Evolutionary conservation across 164 flowering plant species (phyloP).

Genomic region (Macadamia tetraphylla): DNA sequence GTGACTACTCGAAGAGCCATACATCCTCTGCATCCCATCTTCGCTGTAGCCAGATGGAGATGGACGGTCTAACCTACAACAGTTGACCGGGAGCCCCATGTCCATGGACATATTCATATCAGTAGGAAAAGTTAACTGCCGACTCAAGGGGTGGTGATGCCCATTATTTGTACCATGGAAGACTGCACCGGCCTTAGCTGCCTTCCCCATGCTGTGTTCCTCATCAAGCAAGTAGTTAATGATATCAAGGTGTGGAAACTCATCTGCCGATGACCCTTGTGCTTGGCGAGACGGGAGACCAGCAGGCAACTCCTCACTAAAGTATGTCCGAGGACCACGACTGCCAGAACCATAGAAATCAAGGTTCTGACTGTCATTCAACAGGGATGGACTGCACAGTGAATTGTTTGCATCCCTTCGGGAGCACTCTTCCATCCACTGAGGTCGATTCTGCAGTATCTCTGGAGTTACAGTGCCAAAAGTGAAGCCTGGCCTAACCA

Average conservation of each 20-base stretch:
- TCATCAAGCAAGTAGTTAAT: conserved; percentile 88
- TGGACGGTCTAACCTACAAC: conserved; percentile 51
- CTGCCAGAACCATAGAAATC: conserved; percentile 29
- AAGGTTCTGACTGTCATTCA: conserved; percentile 25
- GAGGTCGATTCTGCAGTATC: conserved; percentile 32
- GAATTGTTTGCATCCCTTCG: conserved; percentile 30
- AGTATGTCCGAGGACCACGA: conserved; percentile 21
- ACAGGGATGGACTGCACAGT: conserved; percentile 21
- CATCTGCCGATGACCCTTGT: conserved; percentile 49
- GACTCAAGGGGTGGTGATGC: conserved; percentile 31
- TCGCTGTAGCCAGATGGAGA: conserved; percentile 43
- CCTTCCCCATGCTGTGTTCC: conserved; percentile 47
- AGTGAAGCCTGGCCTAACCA: conserved; percentile 39
- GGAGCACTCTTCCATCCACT: conserved; percentile 39
- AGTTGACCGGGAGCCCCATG: conserved; percentile 33
- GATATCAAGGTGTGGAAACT: conserved; percentile 94
- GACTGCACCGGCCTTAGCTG: conserved; percentile 14
- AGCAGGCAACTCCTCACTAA: conserved; percentile 31
- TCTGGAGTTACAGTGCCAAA: conserved; percentile 48
- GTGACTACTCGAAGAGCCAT: conserved; percentile 33
- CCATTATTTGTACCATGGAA: conserved; percentile 30
- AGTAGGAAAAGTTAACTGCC: conserved; percentile 51
- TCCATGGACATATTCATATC: conserved; percentile 35
- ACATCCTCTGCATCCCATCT: conserved; percentile 40
- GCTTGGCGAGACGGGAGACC: conserved; percentile 42